These are phyloP conservation scores for Amoebophrya sp. DNA, from an alignment of 169 alveolate genomes.

Conservation along the genomic window DNA sequence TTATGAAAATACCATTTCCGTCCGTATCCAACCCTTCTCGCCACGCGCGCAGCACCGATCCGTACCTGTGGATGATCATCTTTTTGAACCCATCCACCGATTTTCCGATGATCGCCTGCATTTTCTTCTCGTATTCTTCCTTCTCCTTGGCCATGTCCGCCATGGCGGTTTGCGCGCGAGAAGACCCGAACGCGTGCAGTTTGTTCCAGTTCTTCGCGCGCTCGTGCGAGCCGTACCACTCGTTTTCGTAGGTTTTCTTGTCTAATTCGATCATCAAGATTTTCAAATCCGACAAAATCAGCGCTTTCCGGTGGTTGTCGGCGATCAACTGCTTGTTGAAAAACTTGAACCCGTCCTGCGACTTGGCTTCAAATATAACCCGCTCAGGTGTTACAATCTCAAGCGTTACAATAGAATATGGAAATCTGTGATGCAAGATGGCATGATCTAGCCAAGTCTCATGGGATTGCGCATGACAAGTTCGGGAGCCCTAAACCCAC, in stretches of 20 bases:
- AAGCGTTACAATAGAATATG: too few species aligned
- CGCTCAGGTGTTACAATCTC: too few species aligned
- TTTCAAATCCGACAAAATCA: background rate
- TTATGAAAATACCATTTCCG: background rate
- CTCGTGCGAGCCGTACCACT: background rate
- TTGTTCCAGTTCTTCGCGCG: background rate
- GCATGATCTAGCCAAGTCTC: too few species aligned
- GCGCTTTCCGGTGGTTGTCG: background rate
- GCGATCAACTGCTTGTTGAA: background rate
- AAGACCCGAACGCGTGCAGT: too few species aligned
- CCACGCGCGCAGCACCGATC: background rate
- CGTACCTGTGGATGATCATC: background rate
- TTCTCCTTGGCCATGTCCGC: background rate
- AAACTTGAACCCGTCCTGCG: background rate
- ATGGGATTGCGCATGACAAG: too few species aligned
- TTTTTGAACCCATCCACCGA: background rate
- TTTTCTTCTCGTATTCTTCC: background rate
- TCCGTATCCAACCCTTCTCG: background rate
- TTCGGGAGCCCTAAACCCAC: too few species aligned
- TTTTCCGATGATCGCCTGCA: background rate
- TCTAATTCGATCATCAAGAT: background rate
- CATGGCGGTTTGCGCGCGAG: background rate
- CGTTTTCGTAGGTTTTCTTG: background rate
- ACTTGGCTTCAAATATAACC: background rate
- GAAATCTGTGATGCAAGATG: too few species aligned